These are phyloP conservation scores for Russula ochroleuca DNA, from an alignment of 768 basidiomycete species.

Conservation along the genomic window DNA sequence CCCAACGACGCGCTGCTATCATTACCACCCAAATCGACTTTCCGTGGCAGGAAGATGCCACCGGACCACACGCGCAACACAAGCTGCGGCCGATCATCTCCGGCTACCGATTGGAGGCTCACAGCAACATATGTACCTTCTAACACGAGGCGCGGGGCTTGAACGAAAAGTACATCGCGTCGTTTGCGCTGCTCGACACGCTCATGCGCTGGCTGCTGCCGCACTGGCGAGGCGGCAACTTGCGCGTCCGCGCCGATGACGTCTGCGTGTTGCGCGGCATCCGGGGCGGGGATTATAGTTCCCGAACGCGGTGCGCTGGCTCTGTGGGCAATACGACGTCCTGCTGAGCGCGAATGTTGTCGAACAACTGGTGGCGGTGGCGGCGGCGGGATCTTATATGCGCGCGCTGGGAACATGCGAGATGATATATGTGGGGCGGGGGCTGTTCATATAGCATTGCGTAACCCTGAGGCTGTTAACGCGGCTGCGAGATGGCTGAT, in stretches of 20 bases:
- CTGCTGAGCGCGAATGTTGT: neutral
- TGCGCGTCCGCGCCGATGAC: neutral
- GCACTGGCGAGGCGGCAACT: neutral
- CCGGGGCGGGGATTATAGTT: neutral
- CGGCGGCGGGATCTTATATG: neutral
- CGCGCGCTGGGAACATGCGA: neutral
- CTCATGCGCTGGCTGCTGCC: conserved; percentile 10
- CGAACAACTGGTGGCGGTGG: neutral
- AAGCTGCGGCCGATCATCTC: neutral
- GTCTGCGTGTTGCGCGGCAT: conserved; percentile 8
- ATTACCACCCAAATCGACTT: neutral
- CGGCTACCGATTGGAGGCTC: neutral
- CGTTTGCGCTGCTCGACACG: conserved; percentile 12
- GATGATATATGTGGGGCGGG: neutral
- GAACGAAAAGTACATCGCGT: neutral
- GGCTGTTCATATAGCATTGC: neutral
- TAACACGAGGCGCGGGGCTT: neutral
- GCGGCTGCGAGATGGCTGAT: neutral
- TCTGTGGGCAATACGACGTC: neutral
- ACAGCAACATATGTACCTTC: neutral
- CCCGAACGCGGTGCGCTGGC: neutral
- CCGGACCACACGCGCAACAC: neutral
- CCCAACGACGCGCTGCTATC: neutral
- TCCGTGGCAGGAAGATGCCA: neutral
- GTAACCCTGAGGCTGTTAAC: neutral